phyloP scores from a whole-genome alignment of 257 asterid species.

The Agastache rugosa region DNA sequence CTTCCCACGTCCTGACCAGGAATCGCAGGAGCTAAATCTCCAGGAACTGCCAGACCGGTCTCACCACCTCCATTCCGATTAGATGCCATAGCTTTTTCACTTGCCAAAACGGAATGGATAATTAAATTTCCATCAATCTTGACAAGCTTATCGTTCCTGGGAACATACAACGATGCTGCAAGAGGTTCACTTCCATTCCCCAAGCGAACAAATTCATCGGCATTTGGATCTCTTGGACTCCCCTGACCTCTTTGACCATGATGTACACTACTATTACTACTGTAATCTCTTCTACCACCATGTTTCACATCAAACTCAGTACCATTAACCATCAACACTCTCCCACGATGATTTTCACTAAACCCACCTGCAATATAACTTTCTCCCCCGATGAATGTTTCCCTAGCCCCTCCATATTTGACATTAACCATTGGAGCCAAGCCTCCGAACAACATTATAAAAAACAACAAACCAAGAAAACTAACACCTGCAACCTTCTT shows the following conservation, averaged over 20 bases:
- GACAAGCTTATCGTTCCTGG: slow-evolving; percentile 78
- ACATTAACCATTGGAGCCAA: slow-evolving; percentile 83
- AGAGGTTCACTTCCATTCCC: slow-evolving; percentile 68
- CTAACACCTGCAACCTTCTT: slow-evolving; percentile 95
- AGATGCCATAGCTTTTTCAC: slow-evolving; percentile 81
- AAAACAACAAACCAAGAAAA: slow-evolving; percentile 81
- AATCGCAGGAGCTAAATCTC: slow-evolving; percentile 60
- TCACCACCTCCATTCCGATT: slow-evolving; percentile 52
- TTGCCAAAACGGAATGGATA: slow-evolving; percentile 73
- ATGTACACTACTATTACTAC: slow-evolving; percentile 41
- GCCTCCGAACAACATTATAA: slow-evolving; percentile 81
- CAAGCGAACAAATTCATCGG: slow-evolving; percentile 45
- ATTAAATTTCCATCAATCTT: slow-evolving; percentile 82
- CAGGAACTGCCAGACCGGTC: slow-evolving; percentile 76
- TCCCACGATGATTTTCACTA: slow-evolving; percentile 60
- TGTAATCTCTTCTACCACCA: slow-evolving; percentile 46
- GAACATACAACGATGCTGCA: slow-evolving; percentile 75
- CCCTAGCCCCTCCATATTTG: slow-evolving; percentile 70
- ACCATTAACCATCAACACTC: slow-evolving; percentile 73
- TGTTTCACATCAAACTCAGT: slow-evolving; percentile 49
- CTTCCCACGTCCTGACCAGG: slow-evolving; percentile 61
- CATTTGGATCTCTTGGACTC: slow-evolving; percentile 46
- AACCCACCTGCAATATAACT: slow-evolving; percentile 48
- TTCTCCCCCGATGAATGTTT: slow-evolving; percentile 55
- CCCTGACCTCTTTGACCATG: slow-evolving; percentile 41